Percentiles rank a stretch among this genome's conserved stretches.
These are phyloP conservation scores for Tuber microsphaerosporum DNA, from an alignment of 495 filamentous ascomycete species.

Conservation along the genomic window DNA sequence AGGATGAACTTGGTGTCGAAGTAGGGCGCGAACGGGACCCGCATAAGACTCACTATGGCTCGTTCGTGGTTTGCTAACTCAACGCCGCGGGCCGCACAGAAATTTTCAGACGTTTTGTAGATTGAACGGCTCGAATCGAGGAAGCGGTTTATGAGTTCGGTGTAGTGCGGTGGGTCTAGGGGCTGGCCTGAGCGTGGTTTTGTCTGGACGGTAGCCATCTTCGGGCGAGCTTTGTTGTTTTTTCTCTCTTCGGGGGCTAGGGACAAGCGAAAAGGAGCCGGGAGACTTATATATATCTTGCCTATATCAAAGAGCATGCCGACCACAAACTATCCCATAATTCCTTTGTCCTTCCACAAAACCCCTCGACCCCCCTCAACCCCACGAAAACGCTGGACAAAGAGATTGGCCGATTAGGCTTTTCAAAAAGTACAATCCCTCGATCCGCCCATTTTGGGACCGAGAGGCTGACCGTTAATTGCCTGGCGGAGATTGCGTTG, in stretches of 20 bases:
- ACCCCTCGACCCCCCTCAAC: not conserved
- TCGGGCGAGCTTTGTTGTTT: not conserved
- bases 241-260: not conserved
- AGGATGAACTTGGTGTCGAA: not conserved
- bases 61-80: not conserved
- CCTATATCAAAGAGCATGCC: not conserved
- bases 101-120: not conserved
- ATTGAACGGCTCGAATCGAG: not conserved
- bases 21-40: not conserved
- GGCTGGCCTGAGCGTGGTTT: not conserved
- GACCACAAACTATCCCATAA: not conserved
- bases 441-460: not conserved
- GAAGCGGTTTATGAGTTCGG: not conserved
- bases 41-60: not conserved
- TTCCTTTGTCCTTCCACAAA: not conserved
- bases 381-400: not conserved
- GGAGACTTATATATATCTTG: not conserved
- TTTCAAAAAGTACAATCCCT: not conserved
- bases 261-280: not conserved
- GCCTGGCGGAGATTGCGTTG: not conserved
- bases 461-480: not conserved
- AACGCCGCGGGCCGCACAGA: not conserved
- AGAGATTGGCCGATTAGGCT: not conserved
- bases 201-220: not conserved
- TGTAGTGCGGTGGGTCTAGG: not conserved